phyloP scores from a whole-genome alignment of 176 grass and related monocot genomes.

The Coix lacrymajobi region DNA sequence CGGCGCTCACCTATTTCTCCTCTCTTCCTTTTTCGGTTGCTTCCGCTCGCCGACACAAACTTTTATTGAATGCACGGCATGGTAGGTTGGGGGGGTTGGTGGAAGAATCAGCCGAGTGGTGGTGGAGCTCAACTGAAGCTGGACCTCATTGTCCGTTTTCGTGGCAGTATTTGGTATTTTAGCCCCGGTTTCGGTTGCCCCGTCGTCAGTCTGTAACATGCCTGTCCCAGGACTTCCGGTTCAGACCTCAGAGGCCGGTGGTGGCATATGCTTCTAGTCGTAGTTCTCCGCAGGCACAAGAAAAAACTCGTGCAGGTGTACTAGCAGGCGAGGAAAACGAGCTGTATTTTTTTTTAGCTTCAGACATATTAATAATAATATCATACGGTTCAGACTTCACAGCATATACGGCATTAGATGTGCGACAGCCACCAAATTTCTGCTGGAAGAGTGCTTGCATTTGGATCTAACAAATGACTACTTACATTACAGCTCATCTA shows the following conservation, averaged over 20 bases:
- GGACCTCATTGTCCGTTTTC: not conserved
- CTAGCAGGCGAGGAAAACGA: not conserved
- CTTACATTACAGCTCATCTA: constrained; percentile 1
- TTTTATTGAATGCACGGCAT: constrained; percentile 20
- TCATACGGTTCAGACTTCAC: constrained; percentile 20
- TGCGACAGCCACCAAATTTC: not conserved
- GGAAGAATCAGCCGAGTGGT: constrained; percentile 32
- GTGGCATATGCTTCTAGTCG: not conserved
- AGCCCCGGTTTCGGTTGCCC: not conserved
- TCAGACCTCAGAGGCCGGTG: not conserved
- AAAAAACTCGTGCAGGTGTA: not conserved
- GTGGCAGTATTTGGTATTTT: constrained; percentile 20
- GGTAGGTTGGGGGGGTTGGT: constrained; percentile 29
- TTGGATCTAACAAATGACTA: not conserved
- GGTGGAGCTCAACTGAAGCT: constrained; percentile 20
- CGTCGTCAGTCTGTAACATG: constrained; percentile 3
- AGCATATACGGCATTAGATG: not conserved
- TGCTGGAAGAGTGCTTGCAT: not conserved
- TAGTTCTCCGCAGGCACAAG: not conserved
- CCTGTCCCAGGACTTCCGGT: not conserved
- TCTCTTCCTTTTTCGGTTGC: constrained; percentile 21
- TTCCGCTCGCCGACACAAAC: constrained; percentile 46
- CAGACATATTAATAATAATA: not conserved
- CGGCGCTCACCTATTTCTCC: not conserved
- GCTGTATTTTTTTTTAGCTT: not conserved